phyloP scores from a whole-genome alignment of 306 rosid species.

The Cucumis melo region DNA sequence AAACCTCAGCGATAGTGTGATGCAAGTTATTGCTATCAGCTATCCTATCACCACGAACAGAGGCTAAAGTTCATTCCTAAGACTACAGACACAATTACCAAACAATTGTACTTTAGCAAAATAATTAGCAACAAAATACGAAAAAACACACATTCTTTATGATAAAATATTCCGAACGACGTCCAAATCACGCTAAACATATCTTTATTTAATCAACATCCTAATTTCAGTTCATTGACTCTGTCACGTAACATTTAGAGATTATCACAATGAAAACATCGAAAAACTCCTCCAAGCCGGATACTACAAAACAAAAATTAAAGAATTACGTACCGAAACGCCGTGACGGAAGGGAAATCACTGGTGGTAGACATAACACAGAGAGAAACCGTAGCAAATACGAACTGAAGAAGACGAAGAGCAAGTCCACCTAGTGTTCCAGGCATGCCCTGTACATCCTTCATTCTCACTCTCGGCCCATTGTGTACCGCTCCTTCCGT shows the following conservation, averaged over 20 bases:
- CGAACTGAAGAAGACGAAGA: slow-evolving; percentile 25
- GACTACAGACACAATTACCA: neutral
- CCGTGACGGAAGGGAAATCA: slow-evolving; percentile 24
- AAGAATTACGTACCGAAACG: slow-evolving; percentile 19
- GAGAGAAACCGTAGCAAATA: slow-evolving; percentile 19
- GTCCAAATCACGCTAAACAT: neutral
- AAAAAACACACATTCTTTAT: neutral
- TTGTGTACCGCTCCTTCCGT: slow-evolving; percentile 12
- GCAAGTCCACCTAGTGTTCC: slow-evolving; percentile 25
- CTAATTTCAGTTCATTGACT: neutral
- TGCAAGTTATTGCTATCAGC: neutral
- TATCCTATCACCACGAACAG: neutral
- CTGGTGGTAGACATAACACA: slow-evolving; percentile 24
- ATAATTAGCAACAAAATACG: neutral
- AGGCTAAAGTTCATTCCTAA: neutral
- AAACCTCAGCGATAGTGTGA: neutral
- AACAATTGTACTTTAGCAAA: neutral
- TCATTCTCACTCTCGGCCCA: slow-evolving; percentile 20
- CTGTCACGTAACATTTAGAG: neutral
- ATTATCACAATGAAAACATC: neutral
- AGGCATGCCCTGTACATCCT: slow-evolving; percentile 36
- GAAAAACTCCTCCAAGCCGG: neutral
- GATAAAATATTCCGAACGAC: neutral
- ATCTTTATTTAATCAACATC: neutral
- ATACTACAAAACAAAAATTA: neutral